A percentile compares a stretch with the other conserved stretches of the same genome.
Evolutionary conservation across 2,329 filamentous ascomycete species (phyloP).

Genomic region (Pseudogymnoascus sp.): DNA sequence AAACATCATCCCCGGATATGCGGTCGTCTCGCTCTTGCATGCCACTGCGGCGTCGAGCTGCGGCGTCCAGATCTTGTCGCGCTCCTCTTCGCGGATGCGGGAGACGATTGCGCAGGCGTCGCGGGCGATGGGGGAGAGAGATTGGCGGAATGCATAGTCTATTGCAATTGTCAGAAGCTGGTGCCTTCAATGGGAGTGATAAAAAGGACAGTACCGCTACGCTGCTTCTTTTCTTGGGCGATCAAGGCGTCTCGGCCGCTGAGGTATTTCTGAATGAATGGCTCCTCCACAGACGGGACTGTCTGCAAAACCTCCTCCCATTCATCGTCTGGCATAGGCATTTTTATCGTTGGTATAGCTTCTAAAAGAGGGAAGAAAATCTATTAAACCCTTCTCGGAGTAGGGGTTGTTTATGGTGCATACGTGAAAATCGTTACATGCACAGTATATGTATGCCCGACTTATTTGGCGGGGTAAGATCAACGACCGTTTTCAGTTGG

Average conservation of each 20-base stretch:
- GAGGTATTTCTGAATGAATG: constrained; percentile 77
- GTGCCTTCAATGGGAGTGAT: constrained; percentile 19
- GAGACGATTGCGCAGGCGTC: constrained; percentile 74
- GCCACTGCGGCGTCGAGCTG: constrained; percentile 63
- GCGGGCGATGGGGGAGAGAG: constrained; percentile 68
- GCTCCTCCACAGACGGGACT: constrained; percentile 54
- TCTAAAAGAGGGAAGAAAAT: background rate
- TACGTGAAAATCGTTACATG: background rate
- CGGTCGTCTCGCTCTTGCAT: constrained; percentile 50
- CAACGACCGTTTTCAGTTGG: constrained; percentile 1
- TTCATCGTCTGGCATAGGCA: constrained; percentile 39
- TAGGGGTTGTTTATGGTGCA: background rate
- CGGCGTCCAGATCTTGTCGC: constrained; percentile 65
- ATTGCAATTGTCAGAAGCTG: constrained; percentile 12
- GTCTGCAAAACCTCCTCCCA: constrained; percentile 50
- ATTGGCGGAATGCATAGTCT: constrained; percentile 64
- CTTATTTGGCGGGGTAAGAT: background rate
- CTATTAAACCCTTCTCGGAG: background rate
- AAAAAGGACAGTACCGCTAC: constrained; percentile 53
- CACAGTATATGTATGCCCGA: background rate
- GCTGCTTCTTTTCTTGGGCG: constrained; percentile 68
- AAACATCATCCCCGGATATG: constrained; percentile 93
- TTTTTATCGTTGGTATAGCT: background rate
- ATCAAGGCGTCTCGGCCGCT: constrained; percentile 68
- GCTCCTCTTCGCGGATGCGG: constrained; percentile 70